Evolutionary conservation across 2,329 filamentous ascomycete species (phyloP), one percentile per base, ranked within the genome.

Genomic region (Ilyonectria sp.): DNA sequence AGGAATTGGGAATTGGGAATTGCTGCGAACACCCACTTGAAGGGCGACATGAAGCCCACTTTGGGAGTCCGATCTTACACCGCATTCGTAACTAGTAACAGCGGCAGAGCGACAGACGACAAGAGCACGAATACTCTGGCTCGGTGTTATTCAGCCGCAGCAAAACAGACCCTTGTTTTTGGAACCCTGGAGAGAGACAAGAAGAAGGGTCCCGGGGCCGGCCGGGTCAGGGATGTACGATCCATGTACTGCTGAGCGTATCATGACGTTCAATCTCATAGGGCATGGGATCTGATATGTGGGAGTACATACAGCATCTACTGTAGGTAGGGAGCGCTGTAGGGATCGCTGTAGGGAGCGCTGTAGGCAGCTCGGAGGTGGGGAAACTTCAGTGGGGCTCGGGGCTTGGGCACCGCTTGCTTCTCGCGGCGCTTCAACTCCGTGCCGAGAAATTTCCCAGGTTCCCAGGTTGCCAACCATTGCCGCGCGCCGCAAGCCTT

Each of bases 341-440:
- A 43, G 40, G 40, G 5, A 33, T 6, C 31, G 10, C 31, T 33
- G 31, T 33, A 33, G 31, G 7, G 17, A n/a, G 40, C n/a, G 40
- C 40, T 54, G 21, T 29, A 35, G 53, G 35, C 53, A n/a, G 23
- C 11, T 9, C 21, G 47, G n/a, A 43, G 19, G 61, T 69, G 58
- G 63, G 55, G 62, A 52, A 52, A 47, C 44, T 35, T 19, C 35
- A 47, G 71, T 74, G 71, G 71, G 72, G 71, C 65, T 68, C 67
- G 61, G 70, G 62, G 49, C 26, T 71, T 62, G 68, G 63, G 52
- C 57, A 31, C 19, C 40, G 50, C 57, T 65, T 54, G 44, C 44
- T 65, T 72, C 60, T 72, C 58, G 63, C 74, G 74, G 74, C 59
- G 71, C 64, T 73, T 67, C 73, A 75, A 74, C 74, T 75, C 74